Percentiles rank a stretch among this genome's conserved stretches.
Conservation (phyloP, 2,329 filamentous ascomycete genomes). For the Aspergillus unguis region DNA sequence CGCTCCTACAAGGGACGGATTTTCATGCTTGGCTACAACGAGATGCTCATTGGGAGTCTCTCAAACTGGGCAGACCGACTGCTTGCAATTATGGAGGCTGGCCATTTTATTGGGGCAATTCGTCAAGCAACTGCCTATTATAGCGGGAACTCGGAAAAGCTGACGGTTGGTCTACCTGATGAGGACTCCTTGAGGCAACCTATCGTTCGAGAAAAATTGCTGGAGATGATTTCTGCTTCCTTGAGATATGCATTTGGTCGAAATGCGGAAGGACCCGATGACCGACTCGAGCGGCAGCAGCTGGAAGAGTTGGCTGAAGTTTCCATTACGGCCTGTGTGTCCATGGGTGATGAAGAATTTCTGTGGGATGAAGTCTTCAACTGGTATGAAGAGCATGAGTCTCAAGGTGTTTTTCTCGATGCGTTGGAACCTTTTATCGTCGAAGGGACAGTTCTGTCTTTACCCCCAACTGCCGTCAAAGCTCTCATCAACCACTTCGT, state of each 20-base stretch:
- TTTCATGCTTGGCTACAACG: slow-evolving; percentile 90
- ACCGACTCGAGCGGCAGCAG: slow-evolving; percentile 57
- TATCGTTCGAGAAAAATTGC: slow-evolving; percentile 80
- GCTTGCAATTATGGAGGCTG: slow-evolving; percentile 90
- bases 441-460: slow-evolving; percentile 66
- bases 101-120: slow-evolving; percentile 93
- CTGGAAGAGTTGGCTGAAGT: slow-evolving; percentile 75
- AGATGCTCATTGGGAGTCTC: slow-evolving; percentile 82
- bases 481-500: slow-evolving; percentile 80
- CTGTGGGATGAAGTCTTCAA: slow-evolving; percentile 89
- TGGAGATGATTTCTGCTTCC: slow-evolving; percentile 92
- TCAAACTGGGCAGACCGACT: slow-evolving; percentile 97
- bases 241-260: slow-evolving; percentile 82
- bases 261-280: slow-evolving; percentile 46
- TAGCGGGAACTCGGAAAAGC: slow-evolving; percentile 82
- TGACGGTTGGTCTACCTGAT: slow-evolving; percentile 90
- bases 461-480: slow-evolving; percentile 84
- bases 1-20: slow-evolving; percentile 90
- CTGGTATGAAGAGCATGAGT: slow-evolving; percentile 75
- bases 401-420: slow-evolving; percentile 76
- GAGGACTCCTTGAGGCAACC: slow-evolving; percentile 70
- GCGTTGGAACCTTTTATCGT: slow-evolving; percentile 85
- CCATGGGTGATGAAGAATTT: slow-evolving; percentile 74
- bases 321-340: slow-evolving; percentile 79
- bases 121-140: slow-evolving; percentile 89